Conservation (phyloP, 257 asterid species). For the Anisodus tanguticus region DNA sequence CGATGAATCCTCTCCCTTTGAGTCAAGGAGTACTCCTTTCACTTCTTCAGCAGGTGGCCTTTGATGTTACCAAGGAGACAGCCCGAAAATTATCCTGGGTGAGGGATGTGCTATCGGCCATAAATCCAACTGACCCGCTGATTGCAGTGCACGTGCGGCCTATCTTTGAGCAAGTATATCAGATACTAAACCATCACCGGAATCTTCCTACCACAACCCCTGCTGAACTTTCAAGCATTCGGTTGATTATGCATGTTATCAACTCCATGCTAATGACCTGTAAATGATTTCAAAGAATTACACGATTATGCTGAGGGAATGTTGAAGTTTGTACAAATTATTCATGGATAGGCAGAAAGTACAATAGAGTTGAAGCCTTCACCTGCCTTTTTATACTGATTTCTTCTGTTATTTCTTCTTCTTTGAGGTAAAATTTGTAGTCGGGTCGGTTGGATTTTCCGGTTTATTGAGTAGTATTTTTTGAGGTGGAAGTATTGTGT, state of each 20-base stretch:
- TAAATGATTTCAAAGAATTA: slow-evolving; percentile 50
- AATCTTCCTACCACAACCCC: slow-evolving; percentile 60
- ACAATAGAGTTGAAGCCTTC: not conserved
- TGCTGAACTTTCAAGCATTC: slow-evolving; percentile 66
- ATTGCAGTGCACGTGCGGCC: slow-evolving; percentile 80
- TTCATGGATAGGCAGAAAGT: slow-evolving; percentile 23
- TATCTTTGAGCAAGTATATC: slow-evolving; percentile 94
- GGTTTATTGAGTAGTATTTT: not conserved
- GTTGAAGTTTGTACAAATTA: slow-evolving; percentile 42
- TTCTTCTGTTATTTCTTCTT: not conserved
- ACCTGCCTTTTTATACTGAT: not conserved
- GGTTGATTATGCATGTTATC: slow-evolving; percentile 81
- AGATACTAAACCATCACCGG: slow-evolving; percentile 76
- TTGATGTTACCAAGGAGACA: slow-evolving; percentile 74
- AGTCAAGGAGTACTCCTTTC: slow-evolving; percentile 97
- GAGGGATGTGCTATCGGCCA: slow-evolving; percentile 77
- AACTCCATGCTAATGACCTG: slow-evolving; percentile 84
- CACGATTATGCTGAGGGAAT: not conserved
- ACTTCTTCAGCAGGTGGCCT: slow-evolving; percentile 87
- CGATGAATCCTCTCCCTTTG: slow-evolving; percentile 76
- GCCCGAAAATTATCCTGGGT: slow-evolving; percentile 78
- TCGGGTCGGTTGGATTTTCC: not conserved
- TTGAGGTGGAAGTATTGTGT: not conserved
- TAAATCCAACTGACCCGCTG: slow-evolving; percentile 80
- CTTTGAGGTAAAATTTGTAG: slow-evolving; percentile 4